phyloP scores from a whole-genome alignment of 345 rosid species.

The Hypericum androsaemum region DNA sequence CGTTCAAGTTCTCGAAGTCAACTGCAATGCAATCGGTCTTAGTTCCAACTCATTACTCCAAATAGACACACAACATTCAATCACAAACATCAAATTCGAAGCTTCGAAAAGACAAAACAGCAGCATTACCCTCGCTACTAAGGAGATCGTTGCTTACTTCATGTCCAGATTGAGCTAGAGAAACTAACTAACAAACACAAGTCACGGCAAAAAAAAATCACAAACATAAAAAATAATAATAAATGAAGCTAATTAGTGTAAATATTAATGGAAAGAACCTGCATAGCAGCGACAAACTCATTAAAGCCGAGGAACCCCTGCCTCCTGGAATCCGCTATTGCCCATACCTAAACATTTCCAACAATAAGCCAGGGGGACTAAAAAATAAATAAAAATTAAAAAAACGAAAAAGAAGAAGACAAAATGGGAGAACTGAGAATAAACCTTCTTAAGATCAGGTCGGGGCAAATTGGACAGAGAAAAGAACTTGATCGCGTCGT shows the following conservation, averaged over 20 bases:
- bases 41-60: too few species aligned
- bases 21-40: constrained; percentile 33
- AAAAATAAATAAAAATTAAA: constrained; percentile 4
- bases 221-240: constrained; percentile 15
- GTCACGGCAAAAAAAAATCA: background rate
- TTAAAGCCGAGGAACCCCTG: constrained; percentile 74
- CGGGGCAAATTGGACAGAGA: constrained; percentile 70
- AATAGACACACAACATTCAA: background rate
- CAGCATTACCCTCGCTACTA: constrained; percentile 32
- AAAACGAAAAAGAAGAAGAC: background rate
- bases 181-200: constrained; percentile 45
- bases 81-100: background rate
- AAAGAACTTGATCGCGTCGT: constrained; percentile 77
- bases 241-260: background rate
- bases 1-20: constrained; percentile 46
- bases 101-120: background rate
- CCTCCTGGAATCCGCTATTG: constrained; percentile 77
- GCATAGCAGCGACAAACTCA: constrained; percentile 69
- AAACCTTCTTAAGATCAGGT: constrained; percentile 77
- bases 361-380: too few species aligned
- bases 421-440: too few species aligned
- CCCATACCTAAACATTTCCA: too few species aligned
- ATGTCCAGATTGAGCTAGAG: constrained; percentile 59
- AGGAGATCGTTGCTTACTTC: constrained; percentile 47
- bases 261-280: constrained; percentile 25